A percentile compares a stretch with the other conserved stretches of the same genome.
Conservation (phyloP, 495 filamentous ascomycete species). For the Lasiosphaeria ovina region DNA sequence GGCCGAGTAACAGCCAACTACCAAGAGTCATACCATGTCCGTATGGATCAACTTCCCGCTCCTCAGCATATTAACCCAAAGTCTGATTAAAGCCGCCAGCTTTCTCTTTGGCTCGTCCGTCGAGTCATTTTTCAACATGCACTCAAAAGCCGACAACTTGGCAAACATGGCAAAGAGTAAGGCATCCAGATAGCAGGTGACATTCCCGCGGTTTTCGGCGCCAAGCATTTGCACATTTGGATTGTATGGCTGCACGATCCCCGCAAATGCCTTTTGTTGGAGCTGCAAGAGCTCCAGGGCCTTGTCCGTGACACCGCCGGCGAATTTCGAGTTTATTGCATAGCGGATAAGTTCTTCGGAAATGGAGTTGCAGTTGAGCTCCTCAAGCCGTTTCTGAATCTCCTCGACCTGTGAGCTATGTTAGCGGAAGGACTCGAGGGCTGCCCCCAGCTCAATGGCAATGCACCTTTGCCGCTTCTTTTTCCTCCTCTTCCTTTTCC, state of each 20-base stretch:
- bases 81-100: conserved; percentile 68
- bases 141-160: conserved; percentile 83
- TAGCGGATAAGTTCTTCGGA: conserved; percentile 66
- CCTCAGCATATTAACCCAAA: conserved; percentile 92
- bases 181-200: conserved; percentile 90
- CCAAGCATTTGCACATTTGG: conserved; percentile 70
- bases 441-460: not conserved
- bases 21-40: conserved; percentile 65
- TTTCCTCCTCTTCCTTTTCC: conserved; percentile 55
- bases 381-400: conserved; percentile 50
- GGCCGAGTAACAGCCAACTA: not conserved
- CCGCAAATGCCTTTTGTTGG: conserved; percentile 75
- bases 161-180: conserved; percentile 98
- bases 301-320: conserved; percentile 67
- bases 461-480: conserved; percentile 40
- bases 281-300: conserved; percentile 73
- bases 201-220: conserved; percentile 78
- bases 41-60: conserved; percentile 80
- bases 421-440: not conserved
- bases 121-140: conserved; percentile 62
- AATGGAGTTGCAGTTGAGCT: conserved; percentile 52
- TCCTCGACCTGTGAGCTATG: conserved; percentile 50
- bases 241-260: conserved; percentile 72
- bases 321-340: conserved; percentile 62
- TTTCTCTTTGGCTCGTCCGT: conserved; percentile 70